Percentiles rank a stretch among this genome's conserved stretches.
Evolutionary conservation across 768 basidiomycete species (phyloP).

Genomic region (Auricularia sp.): DNA sequence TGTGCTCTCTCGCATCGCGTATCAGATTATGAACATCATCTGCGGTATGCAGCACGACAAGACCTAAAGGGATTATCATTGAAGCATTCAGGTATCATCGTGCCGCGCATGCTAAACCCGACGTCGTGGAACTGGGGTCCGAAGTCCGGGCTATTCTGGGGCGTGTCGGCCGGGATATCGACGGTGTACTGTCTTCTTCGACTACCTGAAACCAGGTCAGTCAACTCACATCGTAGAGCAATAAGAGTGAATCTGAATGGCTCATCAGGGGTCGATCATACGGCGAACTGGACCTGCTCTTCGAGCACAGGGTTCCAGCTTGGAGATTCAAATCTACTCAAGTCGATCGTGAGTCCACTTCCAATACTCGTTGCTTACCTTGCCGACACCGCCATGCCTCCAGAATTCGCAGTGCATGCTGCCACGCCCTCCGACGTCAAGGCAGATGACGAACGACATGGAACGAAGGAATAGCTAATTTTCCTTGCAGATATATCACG

Average conservation of each 20-base stretch:
- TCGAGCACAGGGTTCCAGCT: constrained; percentile 23
- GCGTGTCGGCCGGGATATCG: constrained; percentile 8
- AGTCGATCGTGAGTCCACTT: constrained; percentile 11
- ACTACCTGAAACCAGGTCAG: constrained; percentile 10
- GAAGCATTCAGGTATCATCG: constrained; percentile 7
- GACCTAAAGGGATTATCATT: too few species aligned
- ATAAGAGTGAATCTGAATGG: constrained; percentile 3
- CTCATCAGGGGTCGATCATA: constrained; percentile 8
- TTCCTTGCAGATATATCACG: too few species aligned
- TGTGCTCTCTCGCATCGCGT: constrained; percentile 16
- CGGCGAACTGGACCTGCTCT: constrained; percentile 29
- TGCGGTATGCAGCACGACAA: not conserved
- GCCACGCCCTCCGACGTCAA: too few species aligned
- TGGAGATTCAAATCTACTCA: constrained; percentile 21
- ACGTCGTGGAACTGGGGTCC: constrained; percentile 8
- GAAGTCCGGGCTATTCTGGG: constrained; percentile 21
- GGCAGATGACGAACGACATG: too few species aligned
- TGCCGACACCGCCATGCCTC: not conserved
- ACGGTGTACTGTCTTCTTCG: constrained; percentile 6
- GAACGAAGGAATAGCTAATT: too few species aligned
- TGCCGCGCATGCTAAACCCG: constrained; percentile 3
- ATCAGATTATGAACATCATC: constrained; percentile 13
- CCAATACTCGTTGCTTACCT: not conserved
- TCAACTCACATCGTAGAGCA: constrained; percentile 9
- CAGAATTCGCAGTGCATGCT: not conserved